Percentiles rank a stretch among this genome's conserved stretches.
Evolutionary conservation across 2,329 filamentous ascomycete species (phyloP).

Genomic region (Calonectria leucothoes): DNA sequence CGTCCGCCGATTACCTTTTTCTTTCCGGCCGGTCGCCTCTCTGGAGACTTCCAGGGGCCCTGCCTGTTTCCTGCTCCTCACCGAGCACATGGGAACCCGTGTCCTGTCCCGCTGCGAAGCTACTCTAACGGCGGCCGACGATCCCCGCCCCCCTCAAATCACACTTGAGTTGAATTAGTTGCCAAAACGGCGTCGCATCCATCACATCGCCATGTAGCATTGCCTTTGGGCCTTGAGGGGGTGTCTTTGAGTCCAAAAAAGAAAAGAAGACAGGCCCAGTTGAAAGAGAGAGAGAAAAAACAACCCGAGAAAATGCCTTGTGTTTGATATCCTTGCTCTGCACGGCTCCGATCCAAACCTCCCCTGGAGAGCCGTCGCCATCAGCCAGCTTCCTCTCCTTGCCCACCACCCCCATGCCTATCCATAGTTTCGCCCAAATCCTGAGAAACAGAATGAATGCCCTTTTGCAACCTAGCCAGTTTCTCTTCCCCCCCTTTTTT

Average conservation of each 20-base stretch:
- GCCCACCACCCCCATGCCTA: not conserved
- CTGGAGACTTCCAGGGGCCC: not conserved
- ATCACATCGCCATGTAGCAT: conserved; percentile 3
- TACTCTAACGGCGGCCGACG: conserved; percentile 23
- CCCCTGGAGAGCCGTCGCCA: not conserved
- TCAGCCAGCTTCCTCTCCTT: not conserved
- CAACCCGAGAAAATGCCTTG: not conserved
- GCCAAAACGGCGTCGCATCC: conserved; percentile 2
- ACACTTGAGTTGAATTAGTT: not conserved
- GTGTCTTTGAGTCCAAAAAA: not conserved
- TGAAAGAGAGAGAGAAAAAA: not conserved
- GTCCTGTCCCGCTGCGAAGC: conserved; percentile 12
- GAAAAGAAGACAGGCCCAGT: not conserved
- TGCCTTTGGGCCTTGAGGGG: not conserved
- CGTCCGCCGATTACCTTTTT: not conserved
- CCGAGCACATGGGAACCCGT: conserved; percentile 9
- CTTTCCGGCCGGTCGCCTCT: conserved; percentile 1
- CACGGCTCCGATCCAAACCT: not conserved
- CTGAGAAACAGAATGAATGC: not conserved
- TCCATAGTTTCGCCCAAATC: not conserved
- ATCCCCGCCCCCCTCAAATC: conserved; percentile 10
- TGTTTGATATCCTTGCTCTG: not conserved
- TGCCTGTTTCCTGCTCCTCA: conserved; percentile 9
- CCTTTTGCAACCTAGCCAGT: not conserved
- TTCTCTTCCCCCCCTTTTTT: not conserved